Evolutionary conservation across 805 yeast species (phyloP), one percentile per base, ranked within the genome.

Genomic region (Saccharomycopsis vini): DNA sequence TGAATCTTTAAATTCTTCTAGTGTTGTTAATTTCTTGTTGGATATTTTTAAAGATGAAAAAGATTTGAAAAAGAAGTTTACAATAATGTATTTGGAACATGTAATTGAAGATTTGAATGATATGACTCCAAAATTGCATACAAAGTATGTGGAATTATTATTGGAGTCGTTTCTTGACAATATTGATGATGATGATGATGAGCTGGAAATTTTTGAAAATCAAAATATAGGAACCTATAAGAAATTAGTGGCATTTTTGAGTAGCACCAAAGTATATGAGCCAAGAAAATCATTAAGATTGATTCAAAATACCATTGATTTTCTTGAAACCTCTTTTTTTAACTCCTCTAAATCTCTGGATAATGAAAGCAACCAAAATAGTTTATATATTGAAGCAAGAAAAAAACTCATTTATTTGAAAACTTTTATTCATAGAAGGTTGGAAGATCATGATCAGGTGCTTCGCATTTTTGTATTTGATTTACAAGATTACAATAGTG

Each of bases 371-470:
- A n/a, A n/a, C n/a, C n/a, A n/a, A n/a, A n/a, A n/a, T n/a, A n/a
- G n/a, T n/a, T n/a, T n/a, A n/a, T n/a, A n/a, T n/a, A n/a, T n/a
- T n/a, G 40, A 12, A 13, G 32, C 9, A 45, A 51, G 3, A 51
- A 51, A 35, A 35, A 31, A 48, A 3, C 51, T 59, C 5, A 45
- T 71, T 6, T 62, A 72, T 20, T 66, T 80, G 32, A 69, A 74
- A 33, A 75, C 84, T 0, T 67, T 73, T 37, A 72, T 88, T 2
- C 67, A 81, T 43, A 70, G 71, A 37, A 71, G 75, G 46, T 54
- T 82, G 35, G 78, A 75, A 1, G 75, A 75, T 42, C 85, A 84
- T 55, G 68, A 69, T 9, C 71, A 75, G 40, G 79, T 86, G 0
- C 62, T 90, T 15, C 73, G 75, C 43, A 72, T 86, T 2, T 66